These are phyloP conservation scores for Beta macrorhiza DNA, from an alignment of 179 eudicot species.

Conservation along the genomic window DNA sequence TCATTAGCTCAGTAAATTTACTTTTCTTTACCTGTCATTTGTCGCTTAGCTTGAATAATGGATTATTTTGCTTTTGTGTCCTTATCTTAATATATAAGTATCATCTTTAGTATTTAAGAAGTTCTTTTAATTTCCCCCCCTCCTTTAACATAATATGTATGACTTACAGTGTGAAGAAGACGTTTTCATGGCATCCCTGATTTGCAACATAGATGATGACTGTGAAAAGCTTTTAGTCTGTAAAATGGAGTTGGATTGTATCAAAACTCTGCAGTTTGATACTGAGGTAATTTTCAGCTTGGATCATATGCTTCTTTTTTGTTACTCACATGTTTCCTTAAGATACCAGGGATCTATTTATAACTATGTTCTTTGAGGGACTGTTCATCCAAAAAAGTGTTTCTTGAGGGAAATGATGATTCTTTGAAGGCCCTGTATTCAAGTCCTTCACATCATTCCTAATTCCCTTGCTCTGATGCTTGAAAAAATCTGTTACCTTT, in stretches of 20 bases:
- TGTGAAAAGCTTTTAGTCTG: slow-evolving; percentile 86
- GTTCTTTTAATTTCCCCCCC: background rate
- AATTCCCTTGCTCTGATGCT: background rate
- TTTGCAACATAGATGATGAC: slow-evolving; percentile 81
- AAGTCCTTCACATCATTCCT: background rate
- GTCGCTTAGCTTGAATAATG: background rate
- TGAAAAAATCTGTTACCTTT: background rate
- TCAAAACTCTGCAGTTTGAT: slow-evolving; percentile 78
- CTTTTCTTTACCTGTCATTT: background rate
- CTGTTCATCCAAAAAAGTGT: background rate
- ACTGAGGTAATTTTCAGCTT: slow-evolving; percentile 61
- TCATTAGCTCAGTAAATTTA: background rate
- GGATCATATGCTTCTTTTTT: background rate
- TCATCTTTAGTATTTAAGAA: slow-evolving; percentile 3
- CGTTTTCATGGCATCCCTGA: slow-evolving; percentile 82
- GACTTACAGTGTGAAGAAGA: slow-evolving; percentile 66
- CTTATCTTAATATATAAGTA: background rate
- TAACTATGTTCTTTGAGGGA: background rate
- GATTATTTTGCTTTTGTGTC: background rate
- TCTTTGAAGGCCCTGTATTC: background rate
- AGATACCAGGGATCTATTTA: background rate
- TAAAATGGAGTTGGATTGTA: slow-evolving; percentile 86
- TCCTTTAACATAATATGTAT: slow-evolving; percentile 12
- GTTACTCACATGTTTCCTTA: background rate
- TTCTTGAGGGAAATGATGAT: background rate